Percentiles rank a stretch among this genome's conserved stretches.
phyloP scores from a whole-genome alignment of 1,139 yeast genomes.

The Lodderomyces jiufengensis region DNA sequence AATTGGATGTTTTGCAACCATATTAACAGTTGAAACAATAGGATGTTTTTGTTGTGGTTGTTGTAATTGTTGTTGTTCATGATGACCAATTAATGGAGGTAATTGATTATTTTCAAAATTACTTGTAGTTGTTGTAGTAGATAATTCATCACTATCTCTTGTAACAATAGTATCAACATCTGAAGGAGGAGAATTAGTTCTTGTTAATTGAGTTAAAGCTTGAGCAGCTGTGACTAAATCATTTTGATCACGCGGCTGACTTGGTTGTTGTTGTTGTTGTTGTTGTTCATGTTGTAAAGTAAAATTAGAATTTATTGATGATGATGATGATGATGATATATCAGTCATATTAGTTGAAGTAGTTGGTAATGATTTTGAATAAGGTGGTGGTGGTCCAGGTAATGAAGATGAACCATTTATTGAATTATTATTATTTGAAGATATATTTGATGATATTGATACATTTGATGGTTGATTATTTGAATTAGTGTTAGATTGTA shows the following conservation, averaged over 20 bases:
- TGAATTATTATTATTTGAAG: neutral
- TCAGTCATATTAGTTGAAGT: slow-evolving; percentile 1
- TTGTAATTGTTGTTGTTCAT: slow-evolving; percentile 5
- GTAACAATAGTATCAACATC: slow-evolving; percentile 9
- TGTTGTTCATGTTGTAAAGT: no score
- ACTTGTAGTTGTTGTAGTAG: neutral
- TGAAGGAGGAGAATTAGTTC: slow-evolving; percentile 17
- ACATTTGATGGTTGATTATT: neutral
- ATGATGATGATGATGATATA: slow-evolving; percentile 1
- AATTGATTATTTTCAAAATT: slow-evolving; percentile 10
- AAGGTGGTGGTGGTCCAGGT: slow-evolving; percentile 9
- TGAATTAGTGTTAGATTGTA: neutral
- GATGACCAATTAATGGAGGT: neutral
- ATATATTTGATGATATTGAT: neutral
- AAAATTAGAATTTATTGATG: neutral
- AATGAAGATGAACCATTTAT: neutral
- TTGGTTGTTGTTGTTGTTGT: slow-evolving; percentile 3
- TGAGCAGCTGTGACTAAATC: slow-evolving; percentile 42
- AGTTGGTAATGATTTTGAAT: slow-evolving; percentile 8
- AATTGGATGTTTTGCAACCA: slow-evolving; percentile 45
- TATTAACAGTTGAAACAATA: slow-evolving; percentile 41
- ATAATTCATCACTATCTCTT: slow-evolving; percentile 7
- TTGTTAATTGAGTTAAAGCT: slow-evolving; percentile 36
- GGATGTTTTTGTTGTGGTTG: slow-evolving; percentile 28
- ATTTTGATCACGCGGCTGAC: slow-evolving; percentile 15